Evolutionary conservation across 768 basidiomycete genomes (phyloP), one percentile per base, ranked within the genome.

Genomic region (Boletus patriciae): DNA sequence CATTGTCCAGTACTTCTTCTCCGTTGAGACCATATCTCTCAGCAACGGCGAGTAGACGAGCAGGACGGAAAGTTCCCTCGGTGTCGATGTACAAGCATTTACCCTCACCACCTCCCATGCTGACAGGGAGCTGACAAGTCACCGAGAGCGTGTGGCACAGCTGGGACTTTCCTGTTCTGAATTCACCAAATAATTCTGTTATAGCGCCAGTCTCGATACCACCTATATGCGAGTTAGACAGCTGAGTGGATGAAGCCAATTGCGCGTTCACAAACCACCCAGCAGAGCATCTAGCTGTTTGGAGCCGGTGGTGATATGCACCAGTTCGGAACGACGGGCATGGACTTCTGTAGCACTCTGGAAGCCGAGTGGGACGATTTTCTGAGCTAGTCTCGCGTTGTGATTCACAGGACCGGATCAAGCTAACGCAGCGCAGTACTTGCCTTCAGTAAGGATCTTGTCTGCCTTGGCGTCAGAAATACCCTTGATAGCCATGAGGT

Each of bases 41-140:
- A 4, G 97, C 96, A 12, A 95, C 92, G 1, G 96, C 94, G 37
- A 98, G 82, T 44, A 98, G 79, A 52, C 97, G 90, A 41, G 92
- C 91, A 21, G 97, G 97, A 64, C 97, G 94, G 79, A 99, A 99
- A 10, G 97, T 99, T 27, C 96, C 96, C 69, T 99, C 97, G 0
- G 97, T 98, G 72, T 99, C 97, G 74, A 99, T 98, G 73, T 97
- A 99, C 44, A 99, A 78, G 68, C 96, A 98, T 75, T 99, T 99
- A 38, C 97, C 97, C 75, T 99, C 97, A 13, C 97, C 97, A 16
- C 97, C 97, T 19, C 97, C 96, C 95, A 98, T 98, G 66, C 84
- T 88, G 42, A 94, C 89, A 2, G 97, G 97, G 15, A 98, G 82
- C 76, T 98, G 96, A 69, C 97, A 99, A 6, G 97, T 98, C 12